A percentile compares a stretch with the other conserved stretches of the same genome.
phyloP scores from a whole-genome alignment of 2,329 filamentous ascomycete species.

The Colletotrichum sansevieriae region DNA sequence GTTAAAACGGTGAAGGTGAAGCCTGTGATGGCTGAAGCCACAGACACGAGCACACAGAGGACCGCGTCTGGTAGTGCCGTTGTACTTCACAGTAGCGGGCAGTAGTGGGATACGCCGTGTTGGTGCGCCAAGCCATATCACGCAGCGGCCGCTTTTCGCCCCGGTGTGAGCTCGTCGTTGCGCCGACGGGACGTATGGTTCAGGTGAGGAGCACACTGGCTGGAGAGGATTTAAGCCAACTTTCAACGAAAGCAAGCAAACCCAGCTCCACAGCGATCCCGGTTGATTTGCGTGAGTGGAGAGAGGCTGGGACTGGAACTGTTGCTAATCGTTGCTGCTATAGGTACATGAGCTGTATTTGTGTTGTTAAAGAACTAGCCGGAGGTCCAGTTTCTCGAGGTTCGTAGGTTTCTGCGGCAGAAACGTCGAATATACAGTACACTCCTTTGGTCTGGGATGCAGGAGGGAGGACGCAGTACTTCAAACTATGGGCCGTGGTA shows the following conservation, averaged over 20 bases:
- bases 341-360: neutral
- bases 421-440: slow-evolving; percentile 1
- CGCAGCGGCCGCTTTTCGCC: slow-evolving; percentile 10
- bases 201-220: slow-evolving; percentile 26
- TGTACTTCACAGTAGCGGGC: slow-evolving; percentile 31
- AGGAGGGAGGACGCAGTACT: no score
- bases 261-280: neutral
- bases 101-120: neutral
- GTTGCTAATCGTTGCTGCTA: neutral
- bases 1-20: slow-evolving; percentile 15
- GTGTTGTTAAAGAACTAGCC: no score
- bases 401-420: no score
- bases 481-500: slow-evolving; percentile 8
- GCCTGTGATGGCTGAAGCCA: slow-evolving; percentile 28
- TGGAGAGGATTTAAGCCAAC: slow-evolving; percentile 11
- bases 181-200: slow-evolving; percentile 30
- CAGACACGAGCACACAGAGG: slow-evolving; percentile 17
- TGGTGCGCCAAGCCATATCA: neutral
- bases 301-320: slow-evolving; percentile 1
- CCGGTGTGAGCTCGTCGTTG: slow-evolving; percentile 14
- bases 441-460: neutral
- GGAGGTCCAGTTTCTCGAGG: no score
- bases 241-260: neutral
- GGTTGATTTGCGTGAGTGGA: slow-evolving; percentile 31
- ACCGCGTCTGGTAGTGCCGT: slow-evolving; percentile 17